Evolutionary conservation across 139 green algal species (phyloP).

Genomic region (Monoraphidium neglectum): DNA sequence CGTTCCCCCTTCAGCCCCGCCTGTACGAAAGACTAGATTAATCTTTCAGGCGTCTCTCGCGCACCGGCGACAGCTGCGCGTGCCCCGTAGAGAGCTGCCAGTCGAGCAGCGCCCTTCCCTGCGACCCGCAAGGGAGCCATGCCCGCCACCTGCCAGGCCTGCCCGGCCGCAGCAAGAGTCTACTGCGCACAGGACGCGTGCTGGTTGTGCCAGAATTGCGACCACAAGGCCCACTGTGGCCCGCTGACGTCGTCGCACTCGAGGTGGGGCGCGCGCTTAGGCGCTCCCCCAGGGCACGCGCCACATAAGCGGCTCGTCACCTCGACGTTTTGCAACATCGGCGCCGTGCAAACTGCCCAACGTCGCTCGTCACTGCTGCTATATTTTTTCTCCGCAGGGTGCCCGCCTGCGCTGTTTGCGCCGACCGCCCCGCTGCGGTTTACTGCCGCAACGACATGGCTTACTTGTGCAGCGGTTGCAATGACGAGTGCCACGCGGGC

Average conservation of each 20-base stretch:
- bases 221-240: conserved; percentile 47
- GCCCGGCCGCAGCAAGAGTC: conserved; percentile 28
- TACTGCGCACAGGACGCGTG: conserved; percentile 49
- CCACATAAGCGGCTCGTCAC: neutral
- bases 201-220: conserved; percentile 47
- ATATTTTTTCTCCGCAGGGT: neutral
- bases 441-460: conserved; percentile 41
- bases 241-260: conserved; percentile 37
- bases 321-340: neutral
- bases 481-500: conserved; percentile 17
- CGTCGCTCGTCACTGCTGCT: neutral
- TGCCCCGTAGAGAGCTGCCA: too few species aligned
- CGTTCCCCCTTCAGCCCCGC: too few species aligned
- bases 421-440: conserved; percentile 5
- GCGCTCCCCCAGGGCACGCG: neutral
- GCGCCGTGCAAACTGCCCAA: too few species aligned
- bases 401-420: conserved; percentile 27
- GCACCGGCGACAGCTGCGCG: too few species aligned
- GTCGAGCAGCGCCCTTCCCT: too few species aligned
- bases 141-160: conserved; percentile 32
- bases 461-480: conserved; percentile 34
- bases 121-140: too few species aligned
- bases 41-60: too few species aligned
- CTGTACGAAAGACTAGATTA: too few species aligned
- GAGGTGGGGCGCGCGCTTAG: neutral